These are phyloP conservation scores for Brassica juncea DNA, from an alignment of 345 rosid genomes.

Conservation along the genomic window DNA sequence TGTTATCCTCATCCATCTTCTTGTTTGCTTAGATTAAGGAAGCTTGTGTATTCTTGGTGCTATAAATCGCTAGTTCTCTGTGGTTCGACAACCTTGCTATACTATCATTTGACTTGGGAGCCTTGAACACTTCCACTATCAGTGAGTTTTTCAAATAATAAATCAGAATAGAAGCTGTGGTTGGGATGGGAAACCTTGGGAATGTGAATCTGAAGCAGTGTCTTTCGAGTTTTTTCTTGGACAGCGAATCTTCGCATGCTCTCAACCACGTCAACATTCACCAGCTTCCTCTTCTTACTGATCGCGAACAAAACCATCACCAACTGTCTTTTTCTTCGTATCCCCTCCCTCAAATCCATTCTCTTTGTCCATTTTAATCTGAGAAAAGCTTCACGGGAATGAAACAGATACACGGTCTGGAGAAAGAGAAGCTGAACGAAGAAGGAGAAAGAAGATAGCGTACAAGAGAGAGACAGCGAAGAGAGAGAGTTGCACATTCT, in stretches of 20 bases:
- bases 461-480: conserved; percentile 14
- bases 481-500: neutral
- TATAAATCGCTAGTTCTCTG: no score
- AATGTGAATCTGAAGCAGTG: conserved; percentile 61
- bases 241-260: conserved; percentile 96
- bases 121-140: no score
- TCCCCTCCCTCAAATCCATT: conserved; percentile 14
- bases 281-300: conserved; percentile 91
- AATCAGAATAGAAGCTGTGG: conserved; percentile 38
- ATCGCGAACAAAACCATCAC: conserved; percentile 58
- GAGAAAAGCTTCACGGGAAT: neutral
- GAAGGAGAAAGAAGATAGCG: neutral
- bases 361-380: conserved; percentile 37
- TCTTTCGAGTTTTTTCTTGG: conserved; percentile 86
- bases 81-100: no score
- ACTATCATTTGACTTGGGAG: no score
- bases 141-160: neutral
- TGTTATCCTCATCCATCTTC: no score
- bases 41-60: no score
- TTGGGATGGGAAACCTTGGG: conserved; percentile 35
- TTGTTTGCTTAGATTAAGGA: no score
- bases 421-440: conserved; percentile 1
- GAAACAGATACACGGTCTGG: neutral
- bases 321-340: conserved; percentile 32
- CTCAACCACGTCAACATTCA: conserved; percentile 92